Evolutionary conservation across 768 basidiomycete species (phyloP), one percentile per base, ranked within the genome.

Genomic region (Amanita molliuscula): DNA sequence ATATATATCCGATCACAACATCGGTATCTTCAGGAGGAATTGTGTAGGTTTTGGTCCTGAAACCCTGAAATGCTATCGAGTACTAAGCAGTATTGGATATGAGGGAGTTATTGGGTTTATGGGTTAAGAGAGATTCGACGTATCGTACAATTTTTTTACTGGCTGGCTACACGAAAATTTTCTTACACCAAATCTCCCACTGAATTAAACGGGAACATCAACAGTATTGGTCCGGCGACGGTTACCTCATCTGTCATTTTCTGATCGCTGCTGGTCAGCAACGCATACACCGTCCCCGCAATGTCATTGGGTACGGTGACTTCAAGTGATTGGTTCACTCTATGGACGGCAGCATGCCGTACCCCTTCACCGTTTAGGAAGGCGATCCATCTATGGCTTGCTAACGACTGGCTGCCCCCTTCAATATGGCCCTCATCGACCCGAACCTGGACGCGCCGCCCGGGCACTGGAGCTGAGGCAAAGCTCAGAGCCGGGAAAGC

Each of bases 221-320:
- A 55, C 55, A 81, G 67, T 15, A 72, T 66, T 7, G 78, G 78
- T 2, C 82, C 82, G 33, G 80, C 81, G 33, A 84, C 61, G 23
- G 73, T 77, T 51, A 64, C 75, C 26, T 68, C 67, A 50, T 80
- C 77, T 26, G 60, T 60, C 20, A 72, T 64, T 13, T 61, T 59
- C 16, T 9, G 56, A 46, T 26, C 41, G 29, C 63, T 65, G 55
- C 56, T 68, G 47, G 67, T 72, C 46, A 40, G 80, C 65, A 48
- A 78, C 59, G 6, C 71, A 61, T 76, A 84, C 8, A 76, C 73
- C 4, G 71, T 69, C 3, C 81, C 81, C 48, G 54, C 55, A 11
- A 79, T 50, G 2, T 66, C 67, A 7, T 55, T 50, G 0, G 80
- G 81, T 28, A 53, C 35, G 2, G 40, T 29, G n/a, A 53, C 47